Conservation (phyloP, 1,139 yeast species). For the Citeromyces hawaiiensis region DNA sequence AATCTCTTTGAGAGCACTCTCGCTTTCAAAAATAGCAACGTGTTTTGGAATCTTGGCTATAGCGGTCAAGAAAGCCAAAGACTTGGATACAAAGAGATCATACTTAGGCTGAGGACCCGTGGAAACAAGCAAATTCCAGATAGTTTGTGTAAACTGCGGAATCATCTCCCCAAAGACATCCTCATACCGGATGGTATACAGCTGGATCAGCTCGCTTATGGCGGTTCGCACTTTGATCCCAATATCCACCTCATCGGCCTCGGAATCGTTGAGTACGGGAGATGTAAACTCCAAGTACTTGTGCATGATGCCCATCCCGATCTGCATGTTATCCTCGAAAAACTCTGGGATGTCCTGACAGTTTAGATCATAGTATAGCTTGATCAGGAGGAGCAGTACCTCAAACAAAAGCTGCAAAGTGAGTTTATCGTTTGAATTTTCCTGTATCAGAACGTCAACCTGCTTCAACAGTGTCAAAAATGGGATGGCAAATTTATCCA, state of each 20-base stretch:
- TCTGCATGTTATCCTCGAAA: constrained; percentile 78
- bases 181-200: constrained; percentile 83
- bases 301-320: constrained; percentile 72
- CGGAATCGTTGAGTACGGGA: constrained; percentile 38
- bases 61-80: constrained; percentile 72
- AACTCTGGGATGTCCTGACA: constrained; percentile 98
- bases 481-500: constrained; percentile 77
- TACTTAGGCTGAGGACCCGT: constrained; percentile 63
- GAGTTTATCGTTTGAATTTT: constrained; percentile 28
- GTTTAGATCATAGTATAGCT: constrained; percentile 83
- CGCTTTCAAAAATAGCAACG: constrained; percentile 52
- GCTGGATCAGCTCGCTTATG: constrained; percentile 71
- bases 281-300: constrained; percentile 59
- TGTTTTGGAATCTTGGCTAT: constrained; percentile 61
- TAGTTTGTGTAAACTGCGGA: constrained; percentile 64
- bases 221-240: constrained; percentile 68
- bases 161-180: constrained; percentile 76
- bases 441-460: constrained; percentile 54
- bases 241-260: constrained; percentile 63
- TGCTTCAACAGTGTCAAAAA: constrained; percentile 53
- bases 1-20: constrained; percentile 59
- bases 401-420: constrained; percentile 48
- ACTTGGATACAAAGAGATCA: constrained; percentile 74
- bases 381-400: constrained; percentile 56
- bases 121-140: constrained; percentile 67